Percentiles rank a stretch among this genome's conserved stretches.
These are phyloP conservation scores for Lycium ferocissimum DNA, from an alignment of 257 asterid species.

Conservation along the genomic window DNA sequence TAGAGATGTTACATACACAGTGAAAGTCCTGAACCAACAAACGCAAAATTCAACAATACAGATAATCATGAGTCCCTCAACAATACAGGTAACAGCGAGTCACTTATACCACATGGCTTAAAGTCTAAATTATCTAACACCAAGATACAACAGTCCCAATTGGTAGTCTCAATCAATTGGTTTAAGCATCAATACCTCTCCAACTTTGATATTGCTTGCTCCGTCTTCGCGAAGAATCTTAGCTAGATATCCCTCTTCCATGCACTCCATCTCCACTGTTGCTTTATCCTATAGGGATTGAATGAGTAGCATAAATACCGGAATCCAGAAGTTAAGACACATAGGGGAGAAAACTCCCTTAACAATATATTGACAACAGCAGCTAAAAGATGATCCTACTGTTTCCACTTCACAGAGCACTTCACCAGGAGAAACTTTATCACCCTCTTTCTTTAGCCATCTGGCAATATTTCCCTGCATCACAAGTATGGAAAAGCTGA, in stretches of 20 bases:
- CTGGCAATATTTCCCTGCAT: constrained; percentile 94
- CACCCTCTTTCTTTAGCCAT: constrained; percentile 99
- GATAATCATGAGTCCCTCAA: neutral
- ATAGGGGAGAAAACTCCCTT: constrained; percentile 31
- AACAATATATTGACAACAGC: constrained; percentile 26
- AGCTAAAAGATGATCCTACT: constrained; percentile 49
- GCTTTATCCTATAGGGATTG: constrained; percentile 79
- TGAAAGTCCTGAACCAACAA: constrained; percentile 7
- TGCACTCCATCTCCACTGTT: constrained; percentile 99
- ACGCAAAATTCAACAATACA: neutral
- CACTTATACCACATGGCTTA: neutral
- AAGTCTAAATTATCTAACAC: constrained; percentile 26
- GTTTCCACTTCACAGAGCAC: constrained; percentile 99
- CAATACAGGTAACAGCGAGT: neutral
- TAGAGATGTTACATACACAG: neutral
- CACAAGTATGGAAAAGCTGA: constrained; percentile 32
- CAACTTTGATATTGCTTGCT: constrained; percentile 92
- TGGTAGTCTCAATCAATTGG: constrained; percentile 24
- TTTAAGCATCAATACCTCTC: constrained; percentile 72
- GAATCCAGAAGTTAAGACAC: constrained; percentile 17
- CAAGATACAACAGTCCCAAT: constrained; percentile 24
- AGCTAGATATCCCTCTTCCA: constrained; percentile 99
- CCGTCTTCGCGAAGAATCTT: constrained; percentile 90
- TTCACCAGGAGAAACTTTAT: constrained; percentile 90
- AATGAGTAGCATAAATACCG: neutral